Conservation (phyloP, 192 early-diverging fungal genomes). For the Spizellomyces sp. region DNA sequence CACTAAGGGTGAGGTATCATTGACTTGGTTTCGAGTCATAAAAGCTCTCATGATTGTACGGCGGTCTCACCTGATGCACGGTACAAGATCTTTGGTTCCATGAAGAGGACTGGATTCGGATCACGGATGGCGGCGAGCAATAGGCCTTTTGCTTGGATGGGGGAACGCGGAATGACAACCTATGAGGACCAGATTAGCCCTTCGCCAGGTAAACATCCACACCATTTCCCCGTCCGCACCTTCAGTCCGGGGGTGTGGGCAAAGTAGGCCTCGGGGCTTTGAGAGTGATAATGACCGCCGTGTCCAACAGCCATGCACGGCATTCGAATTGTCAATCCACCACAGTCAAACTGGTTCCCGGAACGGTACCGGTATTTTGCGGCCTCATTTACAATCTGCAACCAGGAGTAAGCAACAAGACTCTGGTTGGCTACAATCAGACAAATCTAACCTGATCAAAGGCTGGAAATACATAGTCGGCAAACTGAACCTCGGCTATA, state of each 20-base stretch:
- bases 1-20: slow-evolving; percentile 48
- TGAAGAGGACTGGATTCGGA: slow-evolving; percentile 90
- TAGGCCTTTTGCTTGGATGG: slow-evolving; percentile 95
- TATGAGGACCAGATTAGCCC: slow-evolving; percentile 12
- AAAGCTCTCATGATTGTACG: neutral
- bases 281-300: slow-evolving; percentile 96
- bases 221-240: neutral
- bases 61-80: slow-evolving; percentile 71
- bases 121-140: slow-evolving; percentile 88
- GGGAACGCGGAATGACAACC: slow-evolving; percentile 86
- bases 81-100: slow-evolving; percentile 97
- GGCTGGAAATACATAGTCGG: slow-evolving; percentile 97
- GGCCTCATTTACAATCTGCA: slow-evolving; percentile 90
- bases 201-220: slow-evolving; percentile 33
- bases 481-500: slow-evolving; percentile 98
- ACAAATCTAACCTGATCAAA: slow-evolving; percentile 81
- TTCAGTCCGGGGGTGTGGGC: slow-evolving; percentile 94
- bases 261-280: slow-evolving; percentile 93
- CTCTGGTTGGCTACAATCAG: neutral
- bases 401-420: neutral
- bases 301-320: slow-evolving; percentile 95
- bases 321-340: slow-evolving; percentile 86
- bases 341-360: slow-evolving; percentile 88
- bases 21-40: neutral
- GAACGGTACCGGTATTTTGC: slow-evolving; percentile 96